Percentiles rank a stretch among this genome's conserved stretches.
These are phyloP conservation scores for Aureobasidium sp. DNA, from an alignment of 2,329 filamentous ascomycete species.

Conservation along the genomic window DNA sequence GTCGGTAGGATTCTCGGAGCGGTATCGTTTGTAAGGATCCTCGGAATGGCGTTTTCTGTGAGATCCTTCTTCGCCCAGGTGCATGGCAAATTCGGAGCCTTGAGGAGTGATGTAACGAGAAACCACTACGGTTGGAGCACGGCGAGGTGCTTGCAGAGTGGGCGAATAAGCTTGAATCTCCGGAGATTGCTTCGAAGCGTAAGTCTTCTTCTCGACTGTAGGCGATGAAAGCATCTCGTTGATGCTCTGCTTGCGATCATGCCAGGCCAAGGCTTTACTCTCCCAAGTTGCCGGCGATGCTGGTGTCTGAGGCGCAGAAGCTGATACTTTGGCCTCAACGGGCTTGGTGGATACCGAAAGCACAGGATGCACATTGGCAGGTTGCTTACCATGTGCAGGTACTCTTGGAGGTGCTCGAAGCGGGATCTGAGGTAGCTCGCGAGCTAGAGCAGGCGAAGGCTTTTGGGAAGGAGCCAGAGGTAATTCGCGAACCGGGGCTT, in stretches of 20 bases:
- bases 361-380: not conserved
- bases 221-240: slow-evolving; percentile 13
- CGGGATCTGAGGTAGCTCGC: not conserved
- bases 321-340: not conserved
- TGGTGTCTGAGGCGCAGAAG: not conserved
- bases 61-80: slow-evolving; percentile 15
- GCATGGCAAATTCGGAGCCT: slow-evolving; percentile 16
- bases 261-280: slow-evolving; percentile 27
- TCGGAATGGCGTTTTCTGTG: not conserved
- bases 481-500: not conserved
- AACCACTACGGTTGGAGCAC: slow-evolving; percentile 28
- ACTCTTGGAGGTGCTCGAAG: slow-evolving; percentile 1
- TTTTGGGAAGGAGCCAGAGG: not conserved
- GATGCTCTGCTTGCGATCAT: slow-evolving; percentile 24
- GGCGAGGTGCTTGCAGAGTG: not conserved
- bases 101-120: slow-evolving; percentile 29
- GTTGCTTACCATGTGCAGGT: not conserved
- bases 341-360: not conserved
- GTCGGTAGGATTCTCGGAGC: slow-evolving; percentile 12
- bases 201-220: not conserved
- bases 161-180: slow-evolving; percentile 3
- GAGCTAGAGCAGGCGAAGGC: not conserved
- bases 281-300: slow-evolving; percentile 22
- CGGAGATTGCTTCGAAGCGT: not conserved
- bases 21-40: slow-evolving; percentile 1